Evolutionary conservation across 2,329 filamentous ascomycete genomes (phyloP).

Genomic region (Diaporthe vexans): DNA sequence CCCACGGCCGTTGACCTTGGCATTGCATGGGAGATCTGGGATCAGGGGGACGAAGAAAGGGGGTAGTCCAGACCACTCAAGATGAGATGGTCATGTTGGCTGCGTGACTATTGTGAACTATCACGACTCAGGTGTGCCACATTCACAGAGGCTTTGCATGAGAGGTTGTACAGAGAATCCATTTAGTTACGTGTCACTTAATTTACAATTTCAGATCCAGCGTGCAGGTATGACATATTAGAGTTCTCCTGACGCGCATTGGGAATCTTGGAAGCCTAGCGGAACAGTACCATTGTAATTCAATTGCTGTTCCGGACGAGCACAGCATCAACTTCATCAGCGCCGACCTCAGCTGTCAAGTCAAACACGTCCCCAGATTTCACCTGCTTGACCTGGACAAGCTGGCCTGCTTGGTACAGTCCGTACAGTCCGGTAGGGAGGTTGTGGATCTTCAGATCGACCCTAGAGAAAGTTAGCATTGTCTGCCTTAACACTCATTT

Average conservation of each 20-base stretch:
- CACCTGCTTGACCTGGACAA: slow-evolving; percentile 1
- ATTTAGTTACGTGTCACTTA: not conserved
- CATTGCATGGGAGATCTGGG: slow-evolving; percentile 15
- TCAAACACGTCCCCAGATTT: not conserved
- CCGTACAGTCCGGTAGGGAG: slow-evolving; percentile 30
- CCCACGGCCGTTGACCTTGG: slow-evolving; percentile 22
- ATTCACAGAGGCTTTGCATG: not conserved
- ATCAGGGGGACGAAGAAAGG: slow-evolving; percentile 24
- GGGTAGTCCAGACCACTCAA: slow-evolving; percentile 8
- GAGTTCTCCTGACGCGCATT: not conserved
- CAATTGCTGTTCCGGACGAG: not conserved
- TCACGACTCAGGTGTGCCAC: slow-evolving; percentile 26
- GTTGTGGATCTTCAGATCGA: slow-evolving; percentile 13
- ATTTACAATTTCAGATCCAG: not conserved
- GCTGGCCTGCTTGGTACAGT: slow-evolving; percentile 17
- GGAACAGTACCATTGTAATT: too few relatives aligned
- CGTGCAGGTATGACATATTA: not conserved
- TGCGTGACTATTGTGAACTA: not conserved
- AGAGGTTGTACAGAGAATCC: not conserved
- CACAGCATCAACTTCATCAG: slow-evolving; percentile 27
- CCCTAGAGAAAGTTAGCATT: slow-evolving; percentile 14
- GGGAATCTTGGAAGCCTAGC: not conserved
- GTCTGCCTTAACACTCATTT: not conserved
- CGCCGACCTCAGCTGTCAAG: slow-evolving; percentile 3
- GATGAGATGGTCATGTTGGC: not conserved